Percentiles rank a stretch among this genome's conserved stretches.
Evolutionary conservation across 345 rosid genomes (phyloP).

Genomic region (Gossypium turneri): DNA sequence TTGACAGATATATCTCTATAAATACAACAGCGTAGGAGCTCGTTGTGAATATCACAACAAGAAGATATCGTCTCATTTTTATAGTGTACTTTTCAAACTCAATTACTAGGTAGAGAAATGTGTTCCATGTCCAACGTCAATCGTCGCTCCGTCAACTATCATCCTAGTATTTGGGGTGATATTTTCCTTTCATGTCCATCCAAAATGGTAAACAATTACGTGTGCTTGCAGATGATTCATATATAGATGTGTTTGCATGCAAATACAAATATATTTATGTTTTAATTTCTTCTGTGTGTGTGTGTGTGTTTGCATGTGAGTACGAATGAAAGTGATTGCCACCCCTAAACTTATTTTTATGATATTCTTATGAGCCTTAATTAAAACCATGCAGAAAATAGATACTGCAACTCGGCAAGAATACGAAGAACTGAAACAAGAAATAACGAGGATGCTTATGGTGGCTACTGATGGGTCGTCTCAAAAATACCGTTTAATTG

Average conservation of each 20-base stretch:
- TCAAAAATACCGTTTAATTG: conserved; percentile 18
- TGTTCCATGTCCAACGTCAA: neutral
- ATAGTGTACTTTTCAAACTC: no score
- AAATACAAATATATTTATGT: neutral
- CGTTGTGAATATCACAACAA: neutral
- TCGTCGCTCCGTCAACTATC: neutral
- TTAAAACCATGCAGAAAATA: neutral
- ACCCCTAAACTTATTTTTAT: no score
- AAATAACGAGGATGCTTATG: conserved; percentile 21
- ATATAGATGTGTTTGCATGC: neutral
- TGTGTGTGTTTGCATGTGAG: no score
- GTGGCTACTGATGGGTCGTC: neutral
- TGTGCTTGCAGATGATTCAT: neutral
- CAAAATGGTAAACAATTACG: neutral
- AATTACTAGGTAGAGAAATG: neutral
- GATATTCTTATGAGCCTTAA: no score
- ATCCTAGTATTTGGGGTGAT: neutral
- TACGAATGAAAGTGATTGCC: no score
- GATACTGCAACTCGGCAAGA: neutral
- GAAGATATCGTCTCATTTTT: no score
- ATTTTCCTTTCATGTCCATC: neutral
- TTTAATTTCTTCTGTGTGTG: no score
- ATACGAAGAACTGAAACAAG: conserved; percentile 12
- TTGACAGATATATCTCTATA: neutral
- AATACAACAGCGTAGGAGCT: neutral